Evolutionary conservation across 306 rosid species (phyloP).

Genomic region (Cucurbita maxima): DNA sequence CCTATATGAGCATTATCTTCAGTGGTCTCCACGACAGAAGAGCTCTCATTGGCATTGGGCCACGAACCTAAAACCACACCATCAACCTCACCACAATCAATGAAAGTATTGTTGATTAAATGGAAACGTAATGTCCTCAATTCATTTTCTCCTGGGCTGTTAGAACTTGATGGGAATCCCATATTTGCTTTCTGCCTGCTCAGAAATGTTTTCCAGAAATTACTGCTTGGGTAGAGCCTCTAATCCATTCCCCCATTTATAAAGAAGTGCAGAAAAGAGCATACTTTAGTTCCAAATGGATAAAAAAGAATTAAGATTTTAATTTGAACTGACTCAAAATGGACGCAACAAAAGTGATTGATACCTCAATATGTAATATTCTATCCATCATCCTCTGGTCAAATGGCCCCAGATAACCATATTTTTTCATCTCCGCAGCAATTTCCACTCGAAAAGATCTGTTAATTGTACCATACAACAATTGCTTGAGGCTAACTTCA

Average conservation of each 20-base stretch:
- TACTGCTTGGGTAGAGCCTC: slow-evolving; percentile 87
- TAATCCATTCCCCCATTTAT: slow-evolving; percentile 27
- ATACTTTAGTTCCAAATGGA: slow-evolving; percentile 24
- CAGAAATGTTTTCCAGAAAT: slow-evolving; percentile 79
- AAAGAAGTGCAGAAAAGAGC: slow-evolving; percentile 14
- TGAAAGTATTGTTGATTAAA: slow-evolving; percentile 31
- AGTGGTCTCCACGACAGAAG: slow-evolving; percentile 32
- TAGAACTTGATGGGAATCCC: slow-evolving; percentile 33
- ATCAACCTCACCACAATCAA: slow-evolving; percentile 82
- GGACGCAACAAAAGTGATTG: slow-evolving; percentile 11
- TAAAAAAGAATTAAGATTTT: not conserved
- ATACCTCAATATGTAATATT: slow-evolving; percentile 70
- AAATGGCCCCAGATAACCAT: slow-evolving; percentile 70
- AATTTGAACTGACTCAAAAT: slow-evolving; percentile 3
- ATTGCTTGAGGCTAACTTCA: slow-evolving; percentile 72
- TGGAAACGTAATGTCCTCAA: slow-evolving; percentile 37
- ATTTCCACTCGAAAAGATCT: slow-evolving; percentile 64
- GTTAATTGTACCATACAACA: slow-evolving; percentile 76
- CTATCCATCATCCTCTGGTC: slow-evolving; percentile 79
- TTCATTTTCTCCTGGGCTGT: slow-evolving; percentile 27
- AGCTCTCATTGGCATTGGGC: slow-evolving; percentile 39
- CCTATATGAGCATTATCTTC: slow-evolving; percentile 46
- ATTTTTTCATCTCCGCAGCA: slow-evolving; percentile 68
- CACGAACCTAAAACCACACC: slow-evolving; percentile 78
- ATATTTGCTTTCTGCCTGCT: slow-evolving; percentile 34